Conservation (phyloP, 139 green algal genomes). For the Parachlorella kessleri region DNA sequence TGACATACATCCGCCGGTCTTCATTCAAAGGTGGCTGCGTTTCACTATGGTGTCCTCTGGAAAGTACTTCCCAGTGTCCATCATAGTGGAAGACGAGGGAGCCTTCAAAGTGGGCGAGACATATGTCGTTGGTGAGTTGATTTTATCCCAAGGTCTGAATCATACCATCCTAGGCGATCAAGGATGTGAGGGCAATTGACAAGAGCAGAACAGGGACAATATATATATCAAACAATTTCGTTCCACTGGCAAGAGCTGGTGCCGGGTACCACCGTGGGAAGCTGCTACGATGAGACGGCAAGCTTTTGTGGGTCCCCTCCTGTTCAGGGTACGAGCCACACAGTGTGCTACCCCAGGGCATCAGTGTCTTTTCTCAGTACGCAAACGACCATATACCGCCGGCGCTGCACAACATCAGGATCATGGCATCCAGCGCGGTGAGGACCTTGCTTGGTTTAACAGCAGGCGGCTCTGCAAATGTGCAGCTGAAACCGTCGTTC, state of each 20-base stretch:
- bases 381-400: background rate
- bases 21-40: conserved; percentile 3
- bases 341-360: conserved; percentile 42
- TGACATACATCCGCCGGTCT: background rate
- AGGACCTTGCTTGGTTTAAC: too few species aligned
- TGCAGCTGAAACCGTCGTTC: too few species aligned
- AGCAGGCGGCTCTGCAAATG: too few species aligned
- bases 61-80: conserved; percentile 19
- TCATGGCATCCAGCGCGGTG: conserved; percentile 29
- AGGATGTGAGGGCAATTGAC: too few species aligned
- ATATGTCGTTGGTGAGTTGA: conserved; percentile 17
- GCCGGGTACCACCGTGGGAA: too few species aligned
- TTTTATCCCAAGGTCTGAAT: too few species aligned
- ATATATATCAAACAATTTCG: too few species aligned
- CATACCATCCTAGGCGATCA: too few species aligned
- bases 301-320: too few species aligned
- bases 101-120: background rate
- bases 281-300: too few species aligned
- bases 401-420: conserved; percentile 6
- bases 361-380: conserved; percentile 24
- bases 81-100: conserved; percentile 12
- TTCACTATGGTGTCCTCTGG: conserved; percentile 1
- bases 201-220: too few species aligned
- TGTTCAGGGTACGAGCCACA: conserved; percentile 43
- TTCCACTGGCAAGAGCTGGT: too few species aligned